Base-by-base conservation (phyloP, 176 grass and related monocot genomes). In the Thinopyrum elongatum region DNA sequence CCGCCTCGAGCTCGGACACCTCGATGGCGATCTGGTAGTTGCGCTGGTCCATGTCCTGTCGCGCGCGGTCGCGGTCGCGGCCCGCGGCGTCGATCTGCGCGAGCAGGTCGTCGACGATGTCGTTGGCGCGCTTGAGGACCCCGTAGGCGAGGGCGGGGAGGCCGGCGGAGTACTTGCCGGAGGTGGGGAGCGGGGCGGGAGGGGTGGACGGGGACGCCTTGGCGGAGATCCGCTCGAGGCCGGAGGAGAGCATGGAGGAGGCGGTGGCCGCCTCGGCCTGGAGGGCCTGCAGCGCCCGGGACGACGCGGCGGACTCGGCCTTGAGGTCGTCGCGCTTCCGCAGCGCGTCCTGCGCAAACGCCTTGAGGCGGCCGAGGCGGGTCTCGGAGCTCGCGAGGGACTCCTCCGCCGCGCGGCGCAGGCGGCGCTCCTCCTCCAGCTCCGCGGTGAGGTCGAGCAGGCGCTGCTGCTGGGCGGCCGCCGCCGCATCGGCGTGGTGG, bases 1-100 rank as follows among this genome's bases (percentile, higher is more conserved):
- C 71, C 3, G 95, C 91, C 88, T 99, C 97, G 53, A 97, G 92
- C 92, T 99, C 89, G 23, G 97, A 99, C 30, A 99, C 94, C 94
- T 99, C 97, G 65, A 99, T 96, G 11, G 97, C 97, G 71, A 99
- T 96, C 90, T 94, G 90, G 76, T 99, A 99, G 76, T 99, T 99
- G 82, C 97, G 83, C 70, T 92, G 96, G 7, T 95, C 93, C 80
- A 94, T 87, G 70, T 89, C 92, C 44, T 97, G 87, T 16, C 91
- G 75, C 4, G 91, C 93, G 77, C 92, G 79, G 65, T 99, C 90
- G 31, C 89, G 87, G 51, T 89, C 91, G 42, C 87, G 89, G 21
- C 81, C 63, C 12, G 92, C 89, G 64, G 91, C 89, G 15, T 92
- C 94, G 78, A 93, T 89, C 84, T 99, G 94, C 21, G 75, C 65